Evolutionary conservation across 441 rosid genomes (phyloP).

Genomic region (Mallotus repandus): DNA sequence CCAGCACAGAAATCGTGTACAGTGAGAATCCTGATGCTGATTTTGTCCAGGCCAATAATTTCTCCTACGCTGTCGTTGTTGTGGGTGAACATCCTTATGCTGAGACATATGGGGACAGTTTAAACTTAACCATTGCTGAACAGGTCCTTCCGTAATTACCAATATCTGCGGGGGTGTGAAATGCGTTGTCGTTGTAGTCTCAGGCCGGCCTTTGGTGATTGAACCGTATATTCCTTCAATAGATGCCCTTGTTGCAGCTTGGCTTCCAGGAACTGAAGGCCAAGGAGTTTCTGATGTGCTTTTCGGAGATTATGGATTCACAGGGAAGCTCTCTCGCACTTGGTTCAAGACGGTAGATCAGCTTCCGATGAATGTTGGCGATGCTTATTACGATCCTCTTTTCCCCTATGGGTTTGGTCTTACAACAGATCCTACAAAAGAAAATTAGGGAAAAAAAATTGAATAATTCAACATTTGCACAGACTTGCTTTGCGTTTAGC

Average conservation of each 20-base stretch:
- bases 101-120: constrained; percentile 46
- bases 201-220: constrained; percentile 55
- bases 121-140: constrained; percentile 44
- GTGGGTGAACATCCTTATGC: constrained; percentile 65
- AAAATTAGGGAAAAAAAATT: neutral
- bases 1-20: constrained; percentile 35
- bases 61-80: constrained; percentile 52
- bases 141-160: constrained; percentile 37
- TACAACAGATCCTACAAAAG: constrained; percentile 30
- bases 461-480: too few species aligned
- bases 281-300: constrained; percentile 65
- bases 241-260: constrained; percentile 56
- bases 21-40: constrained; percentile 36
- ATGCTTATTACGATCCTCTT: constrained; percentile 59
- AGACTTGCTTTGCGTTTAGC: too few species aligned
- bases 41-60: constrained; percentile 36
- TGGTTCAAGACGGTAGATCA: constrained; percentile 69
- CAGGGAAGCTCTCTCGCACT: constrained; percentile 54
- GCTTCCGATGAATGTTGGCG: constrained; percentile 66
- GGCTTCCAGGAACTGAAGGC: constrained; percentile 68
- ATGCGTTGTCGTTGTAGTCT: constrained; percentile 47
- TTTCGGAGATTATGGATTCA: constrained; percentile 59
- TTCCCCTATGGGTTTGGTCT: constrained; percentile 65
- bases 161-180: constrained; percentile 44
- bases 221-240: constrained; percentile 36